A percentile compares a stretch with the other conserved stretches of the same genome.
These are phyloP conservation scores for Aspergillus terreus DNA, from an alignment of 2,329 filamentous ascomycete genomes.

Conservation along the genomic window DNA sequence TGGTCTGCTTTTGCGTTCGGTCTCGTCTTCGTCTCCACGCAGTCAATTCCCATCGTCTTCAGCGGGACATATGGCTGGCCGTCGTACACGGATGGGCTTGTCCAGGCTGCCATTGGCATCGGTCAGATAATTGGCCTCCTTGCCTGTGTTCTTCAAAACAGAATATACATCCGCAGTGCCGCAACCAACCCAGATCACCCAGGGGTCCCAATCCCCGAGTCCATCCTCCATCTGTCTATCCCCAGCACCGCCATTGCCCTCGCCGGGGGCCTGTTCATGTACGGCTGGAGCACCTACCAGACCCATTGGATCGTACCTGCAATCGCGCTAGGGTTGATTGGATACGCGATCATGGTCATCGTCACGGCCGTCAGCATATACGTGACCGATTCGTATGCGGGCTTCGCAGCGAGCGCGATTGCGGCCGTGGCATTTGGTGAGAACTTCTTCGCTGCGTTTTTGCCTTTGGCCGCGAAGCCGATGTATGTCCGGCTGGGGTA, in stretches of 20 bases:
- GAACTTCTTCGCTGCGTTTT: conserved; percentile 41
- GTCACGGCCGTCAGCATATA: conserved; percentile 48
- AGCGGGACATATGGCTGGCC: conserved; percentile 27
- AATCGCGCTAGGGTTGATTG: conserved; percentile 34
- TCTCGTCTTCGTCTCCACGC: conserved; percentile 43
- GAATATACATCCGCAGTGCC: conserved; percentile 26
- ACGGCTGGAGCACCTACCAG: conserved; percentile 33
- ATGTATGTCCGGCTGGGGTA: conserved; percentile 36
- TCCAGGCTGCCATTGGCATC: conserved; percentile 41
- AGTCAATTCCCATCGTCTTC: conserved; percentile 42
- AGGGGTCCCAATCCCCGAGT: conserved; percentile 42
- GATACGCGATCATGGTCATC: conserved; percentile 41
- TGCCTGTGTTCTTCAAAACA: conserved; percentile 20
- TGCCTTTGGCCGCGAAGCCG: conserved; percentile 39
- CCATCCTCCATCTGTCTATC: conserved; percentile 41
- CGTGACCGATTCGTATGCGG: conserved; percentile 47
- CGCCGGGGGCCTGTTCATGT: conserved; percentile 34
- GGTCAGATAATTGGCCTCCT: conserved; percentile 40
- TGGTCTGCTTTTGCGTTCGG: conserved; percentile 45
- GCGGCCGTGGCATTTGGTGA: conserved; percentile 45
- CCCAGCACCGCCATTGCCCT: conserved; percentile 32
- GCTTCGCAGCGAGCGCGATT: conserved; percentile 48
- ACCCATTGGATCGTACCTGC: conserved; percentile 35
- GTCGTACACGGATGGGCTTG: conserved; percentile 31
- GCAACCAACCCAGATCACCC: conserved; percentile 37